phyloP scores from a whole-genome alignment of 2,329 filamentous ascomycete genomes.

The Aspergillus eucalypticola region DNA sequence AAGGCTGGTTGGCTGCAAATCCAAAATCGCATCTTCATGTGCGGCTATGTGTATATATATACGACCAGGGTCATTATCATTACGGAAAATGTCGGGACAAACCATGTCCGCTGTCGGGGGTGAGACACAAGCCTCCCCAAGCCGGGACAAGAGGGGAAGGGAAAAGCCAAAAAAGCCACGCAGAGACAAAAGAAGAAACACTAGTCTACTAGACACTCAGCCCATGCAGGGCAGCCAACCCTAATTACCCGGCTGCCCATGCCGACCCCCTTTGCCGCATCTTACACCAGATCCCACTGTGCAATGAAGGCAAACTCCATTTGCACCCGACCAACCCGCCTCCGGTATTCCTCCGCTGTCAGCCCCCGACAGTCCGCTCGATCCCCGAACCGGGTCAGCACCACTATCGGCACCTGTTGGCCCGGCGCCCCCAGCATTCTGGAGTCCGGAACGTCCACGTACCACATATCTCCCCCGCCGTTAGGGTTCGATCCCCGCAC shows the following conservation, averaged over 20 bases:
- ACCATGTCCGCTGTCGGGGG: background rate
- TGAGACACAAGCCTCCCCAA: background rate
- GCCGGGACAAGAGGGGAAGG: background rate
- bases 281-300: conserved; percentile 55
- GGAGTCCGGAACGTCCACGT: conserved; percentile 68
- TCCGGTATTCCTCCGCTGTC: conserved; percentile 50
- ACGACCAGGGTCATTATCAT: conserved; percentile 3
- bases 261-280: background rate
- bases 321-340: conserved; percentile 48
- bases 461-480: conserved; percentile 79
- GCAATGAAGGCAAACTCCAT: conserved; percentile 55
- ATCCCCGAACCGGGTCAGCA: conserved; percentile 58
- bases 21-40: background rate
- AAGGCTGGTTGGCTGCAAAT: background rate
- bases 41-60: background rate
- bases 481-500: conserved; percentile 38
- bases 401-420: conserved; percentile 65
- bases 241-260: conserved; percentile 6
- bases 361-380: conserved; percentile 55
- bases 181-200: too few species aligned
- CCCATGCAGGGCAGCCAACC: background rate
- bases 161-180: background rate
- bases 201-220: too few species aligned
- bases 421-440: conserved; percentile 67
- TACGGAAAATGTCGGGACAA: background rate